Evolutionary conservation across 352 stramenopile genomes (phyloP).

Genomic region (Pythium dissimile): DNA sequence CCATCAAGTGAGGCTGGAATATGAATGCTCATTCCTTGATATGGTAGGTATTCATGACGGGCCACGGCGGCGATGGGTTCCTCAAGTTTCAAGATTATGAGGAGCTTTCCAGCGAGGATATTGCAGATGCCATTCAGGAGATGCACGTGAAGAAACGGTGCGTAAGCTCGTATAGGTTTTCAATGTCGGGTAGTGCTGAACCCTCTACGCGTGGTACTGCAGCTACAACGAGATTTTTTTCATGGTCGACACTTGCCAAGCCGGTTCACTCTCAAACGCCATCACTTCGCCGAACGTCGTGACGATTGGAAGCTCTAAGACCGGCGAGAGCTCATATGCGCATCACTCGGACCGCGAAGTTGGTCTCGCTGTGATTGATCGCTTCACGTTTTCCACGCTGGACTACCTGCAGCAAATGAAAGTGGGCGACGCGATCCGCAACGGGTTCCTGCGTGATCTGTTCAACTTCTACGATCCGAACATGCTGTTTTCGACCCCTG

Average conservation of each 20-base stretch:
- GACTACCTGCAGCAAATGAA: slow-evolving; percentile 88
- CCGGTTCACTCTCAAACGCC: slow-evolving; percentile 88
- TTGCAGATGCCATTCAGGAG: slow-evolving; percentile 90
- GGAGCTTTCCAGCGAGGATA: slow-evolving; percentile 95
- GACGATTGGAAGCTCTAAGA: slow-evolving; percentile 90
- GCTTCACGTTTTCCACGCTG: slow-evolving; percentile 87
- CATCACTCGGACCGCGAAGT: slow-evolving; percentile 86
- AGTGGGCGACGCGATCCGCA: slow-evolving; percentile 65
- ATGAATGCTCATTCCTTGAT: not conserved
- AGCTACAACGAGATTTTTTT: slow-evolving; percentile 96
- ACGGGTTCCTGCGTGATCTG: slow-evolving; percentile 58
- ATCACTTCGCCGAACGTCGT: slow-evolving; percentile 90
- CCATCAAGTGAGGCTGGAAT: too few species aligned
- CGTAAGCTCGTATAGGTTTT: not conserved
- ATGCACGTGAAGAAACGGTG: slow-evolving; percentile 92
- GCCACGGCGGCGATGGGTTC: slow-evolving; percentile 96
- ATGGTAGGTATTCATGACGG: slow-evolving; percentile 84
- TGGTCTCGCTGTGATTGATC: slow-evolving; percentile 85
- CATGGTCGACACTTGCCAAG: slow-evolving; percentile 98
- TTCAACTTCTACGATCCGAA: slow-evolving; percentile 83
- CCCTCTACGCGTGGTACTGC: not conserved
- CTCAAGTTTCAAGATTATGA: slow-evolving; percentile 98
- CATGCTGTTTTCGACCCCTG: slow-evolving; percentile 79
- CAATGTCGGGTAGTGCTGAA: not conserved
- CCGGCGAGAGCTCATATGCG: slow-evolving; percentile 94